Percentiles rank a stretch among this genome's conserved stretches.
Evolutionary conservation across 2,329 filamentous ascomycete genomes (phyloP).

Genomic region (Ambrosiella cleistominuta): DNA sequence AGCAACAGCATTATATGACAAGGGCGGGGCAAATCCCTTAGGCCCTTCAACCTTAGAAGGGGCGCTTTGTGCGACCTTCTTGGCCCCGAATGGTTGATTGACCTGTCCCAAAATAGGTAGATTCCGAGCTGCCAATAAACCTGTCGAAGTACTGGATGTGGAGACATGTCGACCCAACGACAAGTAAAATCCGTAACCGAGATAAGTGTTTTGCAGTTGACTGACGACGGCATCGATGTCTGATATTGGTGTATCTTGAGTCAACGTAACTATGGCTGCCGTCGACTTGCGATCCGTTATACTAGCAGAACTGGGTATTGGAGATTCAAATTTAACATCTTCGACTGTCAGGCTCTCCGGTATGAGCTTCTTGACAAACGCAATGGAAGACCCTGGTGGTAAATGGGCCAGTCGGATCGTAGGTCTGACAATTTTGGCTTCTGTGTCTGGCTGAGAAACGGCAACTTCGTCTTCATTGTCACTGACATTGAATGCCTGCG

Average conservation of each 20-base stretch:
- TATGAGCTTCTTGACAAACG: constrained; percentile 41
- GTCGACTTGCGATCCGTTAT: constrained; percentile 50
- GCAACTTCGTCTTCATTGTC: constrained; percentile 34
- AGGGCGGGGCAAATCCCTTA: constrained; percentile 58
- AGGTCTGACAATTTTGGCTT: constrained; percentile 44
- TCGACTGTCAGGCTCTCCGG: constrained; percentile 48
- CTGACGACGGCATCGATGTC: constrained; percentile 72
- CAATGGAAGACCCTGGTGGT: constrained; percentile 41
- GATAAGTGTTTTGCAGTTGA: constrained; percentile 61
- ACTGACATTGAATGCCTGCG: constrained; percentile 48
- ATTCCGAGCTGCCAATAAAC: constrained; percentile 12
- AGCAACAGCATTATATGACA: constrained; percentile 29
- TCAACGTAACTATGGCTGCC: constrained; percentile 64
- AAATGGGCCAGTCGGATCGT: constrained; percentile 44
- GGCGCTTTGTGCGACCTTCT: constrained; percentile 29
- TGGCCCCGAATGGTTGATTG: constrained; percentile 63
- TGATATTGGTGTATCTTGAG: constrained; percentile 61
- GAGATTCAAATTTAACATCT: constrained; percentile 51
- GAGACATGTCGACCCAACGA: constrained; percentile 69
- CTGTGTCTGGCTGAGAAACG: constrained; percentile 21
- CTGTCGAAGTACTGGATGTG: constrained; percentile 13
- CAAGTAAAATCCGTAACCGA: constrained; percentile 71
- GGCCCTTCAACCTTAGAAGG: background rate
- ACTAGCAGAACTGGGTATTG: constrained; percentile 28
- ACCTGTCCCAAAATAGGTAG: constrained; percentile 14